Base-by-base conservation (phyloP, 2,329 filamentous ascomycete species). In the Herpotrichia juniperi region DNA sequence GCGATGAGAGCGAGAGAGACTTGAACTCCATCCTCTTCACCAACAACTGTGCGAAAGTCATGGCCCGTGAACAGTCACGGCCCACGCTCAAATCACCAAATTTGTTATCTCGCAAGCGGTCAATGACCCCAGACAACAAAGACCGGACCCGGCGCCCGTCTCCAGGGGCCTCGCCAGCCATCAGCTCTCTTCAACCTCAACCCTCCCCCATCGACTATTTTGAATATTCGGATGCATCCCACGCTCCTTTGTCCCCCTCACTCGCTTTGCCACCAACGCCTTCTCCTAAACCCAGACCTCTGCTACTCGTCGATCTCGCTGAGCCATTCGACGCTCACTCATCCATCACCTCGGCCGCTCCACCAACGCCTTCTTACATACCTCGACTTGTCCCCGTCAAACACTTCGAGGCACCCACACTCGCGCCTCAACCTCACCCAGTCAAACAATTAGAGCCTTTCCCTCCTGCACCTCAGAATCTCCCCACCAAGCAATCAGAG, bases 51-150 rank as follows among this genome's bases (percentile, higher is more conserved):
- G 56, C 59, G 54, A 57, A 66, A 51, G 54, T 63, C 58, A 64
- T 67, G 65, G 65, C 66, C 58, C 58, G 58, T 59, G 63, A 67
- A 60, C 62, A 68, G 55, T 59, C 66, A 44, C 57, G 37, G 40
- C 48, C 46, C 53, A 51, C 40, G 53, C 47, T 47, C 14, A 42
- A 39, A 11, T 8, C 17, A 25, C 42, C 40, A 42, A 56, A 54
- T 46, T 40, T 32, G 30, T 32, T 37, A 21, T 32, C 54, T 48
- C 63, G 56, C 22, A 59, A 58, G 53, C 64, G 51, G 46, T 61
- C 59, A 39, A 48, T 46, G 44, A 64, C 64, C 63, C 66, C 61
- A 62, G 59, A 63, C 53, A 50, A 63, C 61, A 65, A 63, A 59
- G 56, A 56, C 50, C 55, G 56, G 52, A 52, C 51, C 46, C 52